phyloP scores from a whole-genome alignment of 2,329 filamentous ascomycete genomes.

The Lizonia empirigonia region DNA sequence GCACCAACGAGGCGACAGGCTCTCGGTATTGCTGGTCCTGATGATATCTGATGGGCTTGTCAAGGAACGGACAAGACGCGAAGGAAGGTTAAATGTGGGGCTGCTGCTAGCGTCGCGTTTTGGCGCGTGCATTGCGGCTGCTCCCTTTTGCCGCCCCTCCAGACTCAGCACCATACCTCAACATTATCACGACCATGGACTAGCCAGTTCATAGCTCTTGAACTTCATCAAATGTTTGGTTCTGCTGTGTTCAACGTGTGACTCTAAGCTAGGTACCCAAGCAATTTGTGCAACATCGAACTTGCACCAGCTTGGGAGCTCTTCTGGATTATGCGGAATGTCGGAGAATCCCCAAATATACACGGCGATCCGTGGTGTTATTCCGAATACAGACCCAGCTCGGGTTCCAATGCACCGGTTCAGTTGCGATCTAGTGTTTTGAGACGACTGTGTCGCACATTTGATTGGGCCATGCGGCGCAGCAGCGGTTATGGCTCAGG shows the following conservation, averaged over 20 bases:
- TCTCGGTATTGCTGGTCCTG: conserved; percentile 65
- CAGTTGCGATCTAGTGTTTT: conserved; percentile 3
- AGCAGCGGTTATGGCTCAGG: conserved; percentile 11
- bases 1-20: conserved; percentile 71
- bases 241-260: not conserved
- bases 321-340: not conserved
- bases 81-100: conserved; percentile 8
- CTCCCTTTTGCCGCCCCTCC: not conserved
- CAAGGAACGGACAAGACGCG: conserved; percentile 2
- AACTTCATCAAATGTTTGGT: no score
- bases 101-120: not conserved
- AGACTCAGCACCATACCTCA: not conserved
- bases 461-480: conserved; percentile 18
- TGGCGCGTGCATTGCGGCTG: conserved; percentile 7
- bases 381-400: conserved; percentile 1
- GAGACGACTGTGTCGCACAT: not conserved
- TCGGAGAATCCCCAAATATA: not conserved
- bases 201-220: not conserved
- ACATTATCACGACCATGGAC: not conserved
- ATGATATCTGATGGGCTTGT: conserved; percentile 54
- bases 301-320: not conserved
- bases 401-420: conserved; percentile 7
- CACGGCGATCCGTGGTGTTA: conserved; percentile 1
- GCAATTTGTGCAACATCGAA: not conserved
- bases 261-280: no score